Evolutionary conservation across 2,329 filamentous ascomycete genomes (phyloP).

Genomic region (Neonectria punicea): DNA sequence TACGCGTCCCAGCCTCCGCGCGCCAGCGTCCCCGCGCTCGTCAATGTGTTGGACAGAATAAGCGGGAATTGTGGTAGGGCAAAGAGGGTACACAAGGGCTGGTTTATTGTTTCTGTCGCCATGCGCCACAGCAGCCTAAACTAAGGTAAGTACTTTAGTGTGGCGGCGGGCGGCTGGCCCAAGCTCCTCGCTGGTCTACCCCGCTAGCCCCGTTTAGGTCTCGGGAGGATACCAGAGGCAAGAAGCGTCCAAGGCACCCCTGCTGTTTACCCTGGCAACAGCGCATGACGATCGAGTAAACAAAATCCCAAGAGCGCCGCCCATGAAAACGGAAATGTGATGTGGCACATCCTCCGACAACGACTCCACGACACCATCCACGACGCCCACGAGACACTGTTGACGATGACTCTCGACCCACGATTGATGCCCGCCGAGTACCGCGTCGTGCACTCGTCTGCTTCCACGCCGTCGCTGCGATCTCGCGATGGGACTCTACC

Average conservation of each 20-base stretch:
- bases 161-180: slow-evolving; percentile 28
- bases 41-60: slow-evolving; percentile 25
- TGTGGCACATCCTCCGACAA: slow-evolving; percentile 54
- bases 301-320: slow-evolving; percentile 36
- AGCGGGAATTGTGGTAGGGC: not conserved
- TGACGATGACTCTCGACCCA: slow-evolving; percentile 55
- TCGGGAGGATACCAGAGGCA: not conserved
- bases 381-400: slow-evolving; percentile 53
- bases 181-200: slow-evolving; percentile 23
- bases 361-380: slow-evolving; percentile 54
- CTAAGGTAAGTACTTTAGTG: not conserved
- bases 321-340: slow-evolving; percentile 31
- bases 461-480: slow-evolving; percentile 81
- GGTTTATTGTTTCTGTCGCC: slow-evolving; percentile 26
- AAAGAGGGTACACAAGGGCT: not conserved
- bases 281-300: slow-evolving; percentile 47
- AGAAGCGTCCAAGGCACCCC: slow-evolving; percentile 27
- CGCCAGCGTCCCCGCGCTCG: not conserved
- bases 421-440: slow-evolving; percentile 58
- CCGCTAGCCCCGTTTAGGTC: slow-evolving; percentile 23
- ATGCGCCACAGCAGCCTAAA: not conserved
- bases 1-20: not conserved
- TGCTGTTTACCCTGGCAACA: slow-evolving; percentile 50
- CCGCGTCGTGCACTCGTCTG: slow-evolving; percentile 67
- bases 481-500: slow-evolving; percentile 76